phyloP scores from a whole-genome alignment of 768 basidiomycete species.

The Tubosaeta sp. region DNA sequence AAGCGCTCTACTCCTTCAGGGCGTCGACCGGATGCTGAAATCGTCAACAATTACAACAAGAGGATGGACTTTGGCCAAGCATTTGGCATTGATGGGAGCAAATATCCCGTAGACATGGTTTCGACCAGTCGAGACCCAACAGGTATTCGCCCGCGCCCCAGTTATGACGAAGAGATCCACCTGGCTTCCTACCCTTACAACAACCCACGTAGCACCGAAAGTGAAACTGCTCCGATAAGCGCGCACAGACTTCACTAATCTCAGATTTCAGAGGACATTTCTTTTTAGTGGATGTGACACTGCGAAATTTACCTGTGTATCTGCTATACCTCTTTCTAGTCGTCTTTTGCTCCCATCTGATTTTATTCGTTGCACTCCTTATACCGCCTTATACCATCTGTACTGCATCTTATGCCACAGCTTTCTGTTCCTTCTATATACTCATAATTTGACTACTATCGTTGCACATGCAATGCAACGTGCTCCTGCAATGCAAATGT shows the following conservation, averaged over 20 bases:
- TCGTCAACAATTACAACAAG: constrained; percentile 24
- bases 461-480: no score
- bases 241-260: not conserved
- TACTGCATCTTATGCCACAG: not conserved
- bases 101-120: constrained; percentile 9
- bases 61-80: constrained; percentile 37
- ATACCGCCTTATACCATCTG: not conserved
- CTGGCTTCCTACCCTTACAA: constrained; percentile 35
- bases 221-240: constrained; percentile 2
- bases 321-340: not conserved
- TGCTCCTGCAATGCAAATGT: no score
- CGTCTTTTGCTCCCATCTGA: not conserved
- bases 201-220: constrained; percentile 7
- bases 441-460: not conserved
- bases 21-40: constrained; percentile 14
- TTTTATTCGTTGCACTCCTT: not conserved
- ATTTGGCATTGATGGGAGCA: constrained; percentile 32
- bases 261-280: not conserved
- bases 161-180: constrained; percentile 40
- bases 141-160: constrained; percentile 16
- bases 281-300: not conserved
- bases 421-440: no score
- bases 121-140: constrained; percentile 5
- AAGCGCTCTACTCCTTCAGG: constrained; percentile 23
- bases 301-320: not conserved